These are phyloP conservation scores for Colletotrichum simmondsii DNA, from an alignment of 2,329 filamentous ascomycete genomes.

Conservation along the genomic window DNA sequence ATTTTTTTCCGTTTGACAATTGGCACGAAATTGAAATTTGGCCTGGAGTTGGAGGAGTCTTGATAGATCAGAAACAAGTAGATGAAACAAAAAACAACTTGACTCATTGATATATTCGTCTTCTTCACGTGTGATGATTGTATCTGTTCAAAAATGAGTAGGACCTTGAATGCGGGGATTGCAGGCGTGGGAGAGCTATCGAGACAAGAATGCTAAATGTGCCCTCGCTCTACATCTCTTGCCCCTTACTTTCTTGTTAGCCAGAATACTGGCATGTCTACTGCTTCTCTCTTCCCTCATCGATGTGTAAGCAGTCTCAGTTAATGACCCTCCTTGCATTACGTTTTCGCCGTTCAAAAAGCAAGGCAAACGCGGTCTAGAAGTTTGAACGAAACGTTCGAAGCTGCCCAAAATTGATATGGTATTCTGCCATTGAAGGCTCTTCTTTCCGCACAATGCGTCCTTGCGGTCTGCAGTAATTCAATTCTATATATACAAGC, in stretches of 20 bases:
- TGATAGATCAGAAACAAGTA: neutral
- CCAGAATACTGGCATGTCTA: no score
- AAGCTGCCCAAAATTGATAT: neutral
- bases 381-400: neutral
- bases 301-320: no score
- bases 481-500: slow-evolving; percentile 13
- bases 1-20: neutral
- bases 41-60: neutral
- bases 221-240: no score
- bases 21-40: neutral
- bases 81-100: neutral
- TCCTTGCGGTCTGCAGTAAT: neutral
- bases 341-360: neutral
- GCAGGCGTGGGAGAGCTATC: neutral
- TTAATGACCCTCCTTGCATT: no score
- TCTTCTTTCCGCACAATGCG: neutral
- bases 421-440: neutral
- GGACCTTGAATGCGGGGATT: no score
- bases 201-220: no score
- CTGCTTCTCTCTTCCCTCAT: no score
- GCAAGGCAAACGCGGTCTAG: no score
- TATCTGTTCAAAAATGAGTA: no score
- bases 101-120: neutral
- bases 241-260: no score
- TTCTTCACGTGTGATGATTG: neutral